A percentile compares a stretch with the other conserved stretches of the same genome.
These are phyloP conservation scores for Halenospora varia DNA, from an alignment of 495 filamentous ascomycete genomes.

Conservation along the genomic window DNA sequence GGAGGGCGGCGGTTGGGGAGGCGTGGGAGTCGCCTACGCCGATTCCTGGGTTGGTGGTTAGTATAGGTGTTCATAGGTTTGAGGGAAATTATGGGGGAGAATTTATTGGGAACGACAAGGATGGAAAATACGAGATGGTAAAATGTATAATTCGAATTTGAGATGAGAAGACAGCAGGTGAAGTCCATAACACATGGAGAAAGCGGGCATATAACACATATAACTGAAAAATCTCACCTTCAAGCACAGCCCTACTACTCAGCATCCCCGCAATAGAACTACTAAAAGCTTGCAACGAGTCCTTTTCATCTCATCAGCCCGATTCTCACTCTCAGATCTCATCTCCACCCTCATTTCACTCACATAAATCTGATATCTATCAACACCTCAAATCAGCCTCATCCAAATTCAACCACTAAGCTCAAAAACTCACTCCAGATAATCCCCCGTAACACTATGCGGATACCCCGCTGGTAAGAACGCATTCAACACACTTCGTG, in stretches of 20 bases:
- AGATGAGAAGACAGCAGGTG: neutral
- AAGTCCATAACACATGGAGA: neutral
- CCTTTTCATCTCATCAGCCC: constrained; percentile 39
- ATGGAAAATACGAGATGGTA: neutral
- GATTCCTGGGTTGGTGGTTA: constrained; percentile 50
- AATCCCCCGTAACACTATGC: constrained; percentile 85
- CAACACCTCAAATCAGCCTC: constrained; percentile 1
- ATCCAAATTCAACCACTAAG: neutral
- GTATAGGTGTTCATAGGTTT: constrained; percentile 1
- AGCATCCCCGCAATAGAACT: constrained; percentile 88
- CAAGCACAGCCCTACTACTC: constrained; percentile 81
- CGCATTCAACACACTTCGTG: constrained; percentile 49
- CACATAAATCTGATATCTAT: constrained; percentile 74
- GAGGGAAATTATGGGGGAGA: neutral
- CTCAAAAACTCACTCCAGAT: constrained; percentile 62
- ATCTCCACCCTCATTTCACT: constrained; percentile 1
- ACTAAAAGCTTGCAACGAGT: constrained; percentile 94
- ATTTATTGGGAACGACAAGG: neutral
- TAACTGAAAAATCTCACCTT: constrained; percentile 49
- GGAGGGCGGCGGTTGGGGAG: constrained; percentile 80
- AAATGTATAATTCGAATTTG: neutral
- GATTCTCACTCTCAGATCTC: neutral
- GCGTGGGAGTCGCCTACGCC: constrained; percentile 86
- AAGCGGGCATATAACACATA: constrained; percentile 1
- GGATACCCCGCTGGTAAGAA: constrained; percentile 95